These are phyloP conservation scores for Fomitopsis pulvina DNA, from an alignment of 768 basidiomycete species.

Conservation along the genomic window DNA sequence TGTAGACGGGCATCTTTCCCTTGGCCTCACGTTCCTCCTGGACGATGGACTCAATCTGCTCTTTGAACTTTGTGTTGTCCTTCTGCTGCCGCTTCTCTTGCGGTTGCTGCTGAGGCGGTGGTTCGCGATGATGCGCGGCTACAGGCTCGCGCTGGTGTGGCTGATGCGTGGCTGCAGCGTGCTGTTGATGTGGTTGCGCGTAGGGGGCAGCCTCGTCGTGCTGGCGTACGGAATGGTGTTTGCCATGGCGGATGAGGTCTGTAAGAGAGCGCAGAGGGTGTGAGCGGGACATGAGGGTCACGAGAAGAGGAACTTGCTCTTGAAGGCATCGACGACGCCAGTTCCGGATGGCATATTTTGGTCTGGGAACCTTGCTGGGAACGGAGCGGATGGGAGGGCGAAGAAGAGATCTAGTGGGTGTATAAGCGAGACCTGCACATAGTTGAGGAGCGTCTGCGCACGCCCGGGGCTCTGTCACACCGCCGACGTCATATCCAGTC, in stretches of 20 bases:
- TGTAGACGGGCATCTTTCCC: slow-evolving; percentile 77
- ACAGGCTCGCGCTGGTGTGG: slow-evolving; percentile 9
- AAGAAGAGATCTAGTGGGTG: not conserved
- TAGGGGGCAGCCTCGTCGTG: slow-evolving; percentile 16
- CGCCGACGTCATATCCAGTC: not conserved
- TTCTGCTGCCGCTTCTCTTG: slow-evolving; percentile 27
- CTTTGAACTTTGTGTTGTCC: slow-evolving; percentile 29
- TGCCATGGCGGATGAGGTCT: slow-evolving; percentile 53
- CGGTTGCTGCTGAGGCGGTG: slow-evolving; percentile 18
- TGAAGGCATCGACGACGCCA: slow-evolving; percentile 80
- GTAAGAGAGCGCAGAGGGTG: slow-evolving; percentile 9
- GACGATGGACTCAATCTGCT: slow-evolving; percentile 58
- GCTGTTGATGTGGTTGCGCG: slow-evolving; percentile 7
- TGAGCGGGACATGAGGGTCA: slow-evolving; percentile 5
- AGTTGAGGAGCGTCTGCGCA: not conserved
- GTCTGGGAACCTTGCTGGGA: too few species aligned
- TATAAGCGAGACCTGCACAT: not conserved
- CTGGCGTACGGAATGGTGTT: slow-evolving; percentile 27
- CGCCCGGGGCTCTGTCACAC: not conserved
- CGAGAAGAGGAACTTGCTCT: slow-evolving; percentile 47
- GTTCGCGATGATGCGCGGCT: slow-evolving; percentile 10
- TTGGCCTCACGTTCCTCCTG: slow-evolving; percentile 70
- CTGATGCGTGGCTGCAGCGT: slow-evolving; percentile 5
- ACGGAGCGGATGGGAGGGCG: not conserved
- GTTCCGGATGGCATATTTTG: slow-evolving; percentile 49